Conservation (phyloP, 2,329 filamentous ascomycete species). For the Xylaria sp. region DNA sequence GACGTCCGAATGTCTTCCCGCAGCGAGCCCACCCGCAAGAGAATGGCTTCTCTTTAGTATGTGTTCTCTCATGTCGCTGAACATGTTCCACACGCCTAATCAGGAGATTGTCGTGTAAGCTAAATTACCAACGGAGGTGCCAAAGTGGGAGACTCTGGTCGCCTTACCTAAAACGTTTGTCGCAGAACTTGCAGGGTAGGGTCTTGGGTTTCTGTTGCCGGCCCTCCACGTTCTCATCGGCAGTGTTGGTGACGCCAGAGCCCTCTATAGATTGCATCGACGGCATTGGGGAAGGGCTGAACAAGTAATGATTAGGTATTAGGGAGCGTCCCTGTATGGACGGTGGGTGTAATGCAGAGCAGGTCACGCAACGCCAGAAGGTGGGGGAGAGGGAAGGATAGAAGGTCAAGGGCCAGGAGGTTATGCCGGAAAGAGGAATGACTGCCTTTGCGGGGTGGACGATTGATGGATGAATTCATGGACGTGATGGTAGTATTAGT, state of each 20-base stretch:
- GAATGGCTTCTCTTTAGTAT: conserved; percentile 68
- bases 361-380: conserved; percentile 40
- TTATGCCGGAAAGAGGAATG: conserved; percentile 40
- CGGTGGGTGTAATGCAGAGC: conserved; percentile 40
- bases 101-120: conserved; percentile 44
- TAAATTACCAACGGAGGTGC: conserved; percentile 38
- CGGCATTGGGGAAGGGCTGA: conserved; percentile 48
- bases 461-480: conserved; percentile 41
- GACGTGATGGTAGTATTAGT: conserved; percentile 35
- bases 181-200: conserved; percentile 65
- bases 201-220: conserved; percentile 64
- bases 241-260: conserved; percentile 40
- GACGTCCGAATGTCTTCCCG: conserved; percentile 64
- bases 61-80: conserved; percentile 64
- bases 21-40: conserved; percentile 61
- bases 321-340: conserved; percentile 34
- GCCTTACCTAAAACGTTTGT: conserved; percentile 63
- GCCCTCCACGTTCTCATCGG: conserved; percentile 53
- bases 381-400: conserved; percentile 38
- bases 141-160: conserved; percentile 17
- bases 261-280: conserved; percentile 53
- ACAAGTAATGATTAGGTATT: conserved; percentile 35
- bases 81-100: conserved; percentile 66
- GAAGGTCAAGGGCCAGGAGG: conserved; percentile 33
- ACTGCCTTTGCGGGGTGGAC: conserved; percentile 39